phyloP scores from a whole-genome alignment of 2,329 filamentous ascomycete genomes.

The Microsporum canis region DNA sequence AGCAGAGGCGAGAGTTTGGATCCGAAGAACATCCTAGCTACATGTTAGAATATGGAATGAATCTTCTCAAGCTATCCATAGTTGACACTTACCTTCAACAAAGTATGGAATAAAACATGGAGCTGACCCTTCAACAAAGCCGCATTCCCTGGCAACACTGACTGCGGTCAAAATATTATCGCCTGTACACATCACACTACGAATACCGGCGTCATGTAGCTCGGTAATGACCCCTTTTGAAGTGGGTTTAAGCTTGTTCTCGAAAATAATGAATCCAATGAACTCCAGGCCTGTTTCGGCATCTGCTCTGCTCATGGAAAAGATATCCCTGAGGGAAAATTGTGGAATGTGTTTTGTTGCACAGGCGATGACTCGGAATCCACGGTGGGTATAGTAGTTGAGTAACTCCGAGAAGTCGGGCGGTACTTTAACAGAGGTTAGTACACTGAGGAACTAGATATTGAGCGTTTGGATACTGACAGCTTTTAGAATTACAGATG shows the following conservation, averaged over 20 bases:
- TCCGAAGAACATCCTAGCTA: conserved; percentile 56
- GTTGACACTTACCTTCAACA: conserved; percentile 45
- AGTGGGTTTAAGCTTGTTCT: conserved; percentile 91
- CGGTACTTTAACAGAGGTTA: conserved; percentile 49
- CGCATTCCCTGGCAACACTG: conserved; percentile 64
- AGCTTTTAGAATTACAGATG: conserved; percentile 73
- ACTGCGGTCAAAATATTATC: conserved; percentile 72
- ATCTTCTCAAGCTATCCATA: neutral
- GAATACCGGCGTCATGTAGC: conserved; percentile 69
- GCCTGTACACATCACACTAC: conserved; percentile 84
- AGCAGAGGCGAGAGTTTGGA: conserved; percentile 60
- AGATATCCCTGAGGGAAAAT: conserved; percentile 84
- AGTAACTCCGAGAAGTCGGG: conserved; percentile 81
- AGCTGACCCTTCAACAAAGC: conserved; percentile 72
- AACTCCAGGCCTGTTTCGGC: conserved; percentile 79
- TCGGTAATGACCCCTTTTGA: conserved; percentile 74
- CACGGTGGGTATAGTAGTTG: conserved; percentile 84
- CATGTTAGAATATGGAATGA: conserved; percentile 10
- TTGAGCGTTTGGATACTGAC: conserved; percentile 39
- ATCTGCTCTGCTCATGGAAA: conserved; percentile 81
- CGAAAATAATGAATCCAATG: conserved; percentile 93
- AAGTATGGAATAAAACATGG: conserved; percentile 94
- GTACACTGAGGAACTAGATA: conserved; percentile 8
- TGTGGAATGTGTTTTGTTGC: conserved; percentile 80
- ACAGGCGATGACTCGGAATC: conserved; percentile 92